These are phyloP conservation scores for Hemisphaericaspora nanyangensis DNA, from an alignment of 805 yeast species.

Conservation along the genomic window DNA sequence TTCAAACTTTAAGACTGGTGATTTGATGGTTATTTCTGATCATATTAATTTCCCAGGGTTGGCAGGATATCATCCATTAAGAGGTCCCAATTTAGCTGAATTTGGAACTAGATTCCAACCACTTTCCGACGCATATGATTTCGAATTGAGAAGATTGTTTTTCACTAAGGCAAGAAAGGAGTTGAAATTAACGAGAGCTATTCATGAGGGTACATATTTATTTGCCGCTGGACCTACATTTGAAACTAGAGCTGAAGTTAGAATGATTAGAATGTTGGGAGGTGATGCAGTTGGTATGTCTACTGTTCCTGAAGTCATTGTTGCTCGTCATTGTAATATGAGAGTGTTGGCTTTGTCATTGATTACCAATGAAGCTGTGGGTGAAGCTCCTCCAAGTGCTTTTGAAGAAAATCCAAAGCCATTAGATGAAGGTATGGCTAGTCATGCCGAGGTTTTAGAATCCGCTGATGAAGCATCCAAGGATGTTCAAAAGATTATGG, in stretches of 20 bases:
- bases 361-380: slow-evolving; percentile 80
- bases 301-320: slow-evolving; percentile 92
- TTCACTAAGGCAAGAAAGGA: slow-evolving; percentile 48
- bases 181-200: slow-evolving; percentile 48
- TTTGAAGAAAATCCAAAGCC: slow-evolving; percentile 50
- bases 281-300: slow-evolving; percentile 98
- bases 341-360: slow-evolving; percentile 79
- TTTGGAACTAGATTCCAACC: slow-evolving; percentile 89
- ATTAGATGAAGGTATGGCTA: slow-evolving; percentile 73
- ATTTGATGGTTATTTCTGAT: slow-evolving; percentile 84
- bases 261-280: slow-evolving; percentile 66
- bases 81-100: slow-evolving; percentile 78
- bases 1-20: slow-evolving; percentile 67
- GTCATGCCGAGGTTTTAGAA: slow-evolving; percentile 87
- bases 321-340: slow-evolving; percentile 86
- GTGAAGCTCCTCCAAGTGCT: slow-evolving; percentile 65
- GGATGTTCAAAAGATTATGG: slow-evolving; percentile 73
- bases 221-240: slow-evolving; percentile 92
- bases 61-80: slow-evolving; percentile 80
- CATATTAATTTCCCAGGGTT: slow-evolving; percentile 91
- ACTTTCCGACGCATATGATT: slow-evolving; percentile 84
- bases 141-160: slow-evolving; percentile 60
- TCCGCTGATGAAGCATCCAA: slow-evolving; percentile 75
- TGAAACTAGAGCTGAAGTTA: slow-evolving; percentile 89
- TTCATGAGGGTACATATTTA: slow-evolving; percentile 84